Evolutionary conservation across 2,329 filamentous ascomycete genomes (phyloP).

Genomic region (Teratosphaeria destructans): DNA sequence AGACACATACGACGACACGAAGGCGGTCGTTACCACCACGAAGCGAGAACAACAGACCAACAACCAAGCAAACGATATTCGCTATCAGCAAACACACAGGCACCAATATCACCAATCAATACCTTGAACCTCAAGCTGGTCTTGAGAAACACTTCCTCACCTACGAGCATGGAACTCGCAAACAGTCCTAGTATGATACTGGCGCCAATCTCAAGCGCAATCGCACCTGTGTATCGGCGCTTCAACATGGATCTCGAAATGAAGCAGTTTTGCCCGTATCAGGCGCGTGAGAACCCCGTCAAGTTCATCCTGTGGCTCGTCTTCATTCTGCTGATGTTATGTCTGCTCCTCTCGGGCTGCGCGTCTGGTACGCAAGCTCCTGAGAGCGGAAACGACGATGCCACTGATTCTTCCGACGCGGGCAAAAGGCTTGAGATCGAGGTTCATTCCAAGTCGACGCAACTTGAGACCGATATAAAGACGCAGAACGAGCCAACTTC

Average conservation of each 20-base stretch:
- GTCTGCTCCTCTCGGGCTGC: background rate
- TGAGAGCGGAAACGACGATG: background rate
- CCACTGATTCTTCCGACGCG: background rate
- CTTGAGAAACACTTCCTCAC: background rate
- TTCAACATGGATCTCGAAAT: background rate
- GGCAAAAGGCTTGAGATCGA: background rate
- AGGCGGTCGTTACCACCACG: background rate
- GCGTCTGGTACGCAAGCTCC: background rate
- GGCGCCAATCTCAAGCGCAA: background rate
- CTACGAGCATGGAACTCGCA: background rate
- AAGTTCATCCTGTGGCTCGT: background rate
- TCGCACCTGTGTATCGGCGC: background rate
- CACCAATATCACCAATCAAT: background rate
- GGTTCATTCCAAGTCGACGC: background rate
- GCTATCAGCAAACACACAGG: background rate
- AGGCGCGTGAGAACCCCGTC: background rate
- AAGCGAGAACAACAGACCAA: background rate
- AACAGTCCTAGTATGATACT: background rate
- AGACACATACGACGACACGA: background rate
- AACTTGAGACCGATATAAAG: background rate
- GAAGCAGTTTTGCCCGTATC: background rate
- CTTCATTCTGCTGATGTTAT: background rate
- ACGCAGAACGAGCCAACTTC: background rate
- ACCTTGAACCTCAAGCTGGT: background rate
- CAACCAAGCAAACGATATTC: background rate